These are phyloP conservation scores for Solanum medicagineum DNA, from an alignment of 257 asterid genomes.

Conservation along the genomic window DNA sequence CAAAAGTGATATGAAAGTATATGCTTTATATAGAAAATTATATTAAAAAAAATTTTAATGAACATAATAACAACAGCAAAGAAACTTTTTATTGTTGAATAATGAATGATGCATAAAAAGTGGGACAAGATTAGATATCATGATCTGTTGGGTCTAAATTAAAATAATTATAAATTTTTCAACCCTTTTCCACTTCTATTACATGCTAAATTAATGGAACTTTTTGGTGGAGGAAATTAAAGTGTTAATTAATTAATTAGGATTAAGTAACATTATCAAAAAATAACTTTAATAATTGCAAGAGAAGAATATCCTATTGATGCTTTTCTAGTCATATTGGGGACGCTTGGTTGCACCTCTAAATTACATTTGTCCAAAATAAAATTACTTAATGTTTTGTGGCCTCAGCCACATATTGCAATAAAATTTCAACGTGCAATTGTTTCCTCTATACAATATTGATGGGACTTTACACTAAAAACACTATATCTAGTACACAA, in stretches of 20 bases:
- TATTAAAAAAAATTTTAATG: rapidly evolving
- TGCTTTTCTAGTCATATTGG: conserved; percentile 15
- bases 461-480: background rate
- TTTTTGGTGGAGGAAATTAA: background rate
- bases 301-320: conserved; percentile 12
- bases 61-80: background rate
- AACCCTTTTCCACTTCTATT: conserved; percentile 17
- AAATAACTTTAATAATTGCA: conserved; percentile 2
- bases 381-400: background rate
- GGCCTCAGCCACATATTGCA: background rate
- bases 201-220: conserved; percentile 6
- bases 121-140: background rate
- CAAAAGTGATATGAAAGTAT: background rate
- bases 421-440: background rate
- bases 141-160: background rate
- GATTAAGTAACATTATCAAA: background rate
- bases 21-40: background rate
- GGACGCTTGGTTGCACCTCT: conserved; percentile 5
- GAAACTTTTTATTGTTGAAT: background rate
- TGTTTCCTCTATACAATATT: background rate
- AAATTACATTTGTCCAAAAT: background rate
- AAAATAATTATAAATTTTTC: background rate
- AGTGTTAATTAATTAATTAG: background rate
- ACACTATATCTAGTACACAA: background rate
- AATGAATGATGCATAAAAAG: background rate